Evolutionary conservation across 208 protist species (phyloP), one percentile per base, ranked within the genome.

Genomic region (Leishmania braziliensis): DNA sequence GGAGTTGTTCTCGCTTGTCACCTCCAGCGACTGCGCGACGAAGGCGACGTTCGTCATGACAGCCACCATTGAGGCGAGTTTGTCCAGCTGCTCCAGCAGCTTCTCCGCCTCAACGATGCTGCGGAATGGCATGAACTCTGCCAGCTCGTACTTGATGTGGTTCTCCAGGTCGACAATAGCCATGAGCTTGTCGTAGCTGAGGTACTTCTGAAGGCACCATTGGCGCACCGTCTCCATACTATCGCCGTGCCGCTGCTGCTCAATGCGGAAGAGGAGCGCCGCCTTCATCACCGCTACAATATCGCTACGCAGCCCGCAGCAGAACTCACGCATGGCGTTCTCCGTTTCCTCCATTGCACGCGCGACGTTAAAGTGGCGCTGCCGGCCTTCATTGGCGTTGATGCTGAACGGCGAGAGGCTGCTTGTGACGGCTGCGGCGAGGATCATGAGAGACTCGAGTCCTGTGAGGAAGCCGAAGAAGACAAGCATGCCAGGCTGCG

Each of bases 131-230:
- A 93, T 74, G 56, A 94, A 88, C 60, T 88, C 79, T 1, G 83
- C 78, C 10, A 95, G 87, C 81, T 96, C 91, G 46, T 87, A 92
- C 83, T 92, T 95, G 65, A 94, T 94, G 85, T 96, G 93, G 33
- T 78, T 80, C 77, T 92, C 87, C 20, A 95, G 79, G 78, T 92
- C 83, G 1, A 93, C 81, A 74, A 95, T 94, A 53, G 89, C 90
- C n/a, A 83, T 75, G 12, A 95, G 89, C 73, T 93, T 91, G 43
- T 88, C 86, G 58, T 86, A 90, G 80, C 88, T 96, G 63, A 95
- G 81, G 81, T 90, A 81, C 65, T 96, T 90, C 80, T 91, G 76
- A 77, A 86, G 48, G 77, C 88, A 86, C 91, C 90, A 90, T 83
- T 84, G 92, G 69, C 88, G 91, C 68, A 89, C 56, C 56, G 84